phyloP scores from a whole-genome alignment of 2,329 filamentous ascomycete genomes.

The Trichoderma sp. region DNA sequence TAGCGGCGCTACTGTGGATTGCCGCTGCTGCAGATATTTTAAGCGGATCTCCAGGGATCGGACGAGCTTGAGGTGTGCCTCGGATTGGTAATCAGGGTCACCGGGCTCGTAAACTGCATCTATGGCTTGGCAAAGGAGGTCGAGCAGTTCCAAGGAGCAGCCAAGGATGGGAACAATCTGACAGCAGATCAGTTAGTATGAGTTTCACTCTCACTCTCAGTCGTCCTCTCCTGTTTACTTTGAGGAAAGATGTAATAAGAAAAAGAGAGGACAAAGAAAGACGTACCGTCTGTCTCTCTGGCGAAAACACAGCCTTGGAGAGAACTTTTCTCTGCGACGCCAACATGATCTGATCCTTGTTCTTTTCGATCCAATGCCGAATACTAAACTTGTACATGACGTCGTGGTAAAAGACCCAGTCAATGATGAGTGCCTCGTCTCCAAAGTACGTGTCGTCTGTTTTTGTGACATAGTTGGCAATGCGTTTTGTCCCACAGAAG shows the following conservation, averaged over 20 bases:
- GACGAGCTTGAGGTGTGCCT: neutral
- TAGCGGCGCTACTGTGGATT: neutral
- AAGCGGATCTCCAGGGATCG: conserved; percentile 3
- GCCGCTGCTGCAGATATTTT: conserved; percentile 6
- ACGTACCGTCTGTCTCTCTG: conserved; percentile 16
- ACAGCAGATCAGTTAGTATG: neutral
- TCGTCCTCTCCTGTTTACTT: too few species aligned
- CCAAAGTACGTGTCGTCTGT: neutral
- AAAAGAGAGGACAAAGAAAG: too few species aligned
- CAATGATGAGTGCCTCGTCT: conserved; percentile 16
- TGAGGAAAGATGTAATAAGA: too few species aligned
- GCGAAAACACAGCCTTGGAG: conserved; percentile 18
- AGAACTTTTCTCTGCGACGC: conserved; percentile 3
- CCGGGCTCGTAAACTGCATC: neutral
- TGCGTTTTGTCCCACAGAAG: conserved; percentile 18
- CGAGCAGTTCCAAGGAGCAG: conserved; percentile 17
- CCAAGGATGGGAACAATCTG: conserved; percentile 18
- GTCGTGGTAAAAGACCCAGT: conserved; percentile 21
- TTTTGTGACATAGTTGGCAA: conserved; percentile 2
- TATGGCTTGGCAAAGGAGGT: conserved; percentile 13
- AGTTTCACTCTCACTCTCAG: neutral
- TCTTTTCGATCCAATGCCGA: conserved; percentile 9
- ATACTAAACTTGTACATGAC: conserved; percentile 22
- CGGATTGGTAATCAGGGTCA: neutral
- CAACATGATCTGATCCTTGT: conserved; percentile 1